Evolutionary conservation across 2,329 filamentous ascomycete species (phyloP).

Genomic region (Aciculosporium take): DNA sequence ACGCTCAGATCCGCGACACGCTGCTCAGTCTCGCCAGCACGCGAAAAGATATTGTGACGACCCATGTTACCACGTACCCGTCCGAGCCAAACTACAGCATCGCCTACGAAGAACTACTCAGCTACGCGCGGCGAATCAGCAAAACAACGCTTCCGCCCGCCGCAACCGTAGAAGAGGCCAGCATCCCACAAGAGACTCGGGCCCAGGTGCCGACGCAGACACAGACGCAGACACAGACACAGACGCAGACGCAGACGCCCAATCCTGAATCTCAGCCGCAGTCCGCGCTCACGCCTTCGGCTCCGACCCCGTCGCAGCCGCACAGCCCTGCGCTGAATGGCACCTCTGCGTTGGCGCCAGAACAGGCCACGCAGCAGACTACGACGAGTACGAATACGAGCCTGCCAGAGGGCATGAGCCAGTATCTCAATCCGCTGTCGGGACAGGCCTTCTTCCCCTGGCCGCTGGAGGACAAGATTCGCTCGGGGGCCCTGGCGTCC

Average conservation of each 20-base stretch:
- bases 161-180: constrained; percentile 27
- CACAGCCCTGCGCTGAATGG: constrained; percentile 23
- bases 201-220: constrained; percentile 7
- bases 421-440: constrained; percentile 40
- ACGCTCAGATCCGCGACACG: constrained; percentile 58
- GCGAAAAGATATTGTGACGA: constrained; percentile 56
- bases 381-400: constrained; percentile 21
- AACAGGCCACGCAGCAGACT: constrained; percentile 21
- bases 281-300: constrained; percentile 18
- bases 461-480: constrained; percentile 58
- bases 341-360: constrained; percentile 14
- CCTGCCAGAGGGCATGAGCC: constrained; percentile 34
- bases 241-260: constrained; percentile 10
- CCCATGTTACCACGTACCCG: constrained; percentile 42
- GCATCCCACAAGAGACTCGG: constrained; percentile 16
- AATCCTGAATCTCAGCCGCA: constrained; percentile 17
- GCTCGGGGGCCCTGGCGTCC: constrained; percentile 50
- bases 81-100: constrained; percentile 39
- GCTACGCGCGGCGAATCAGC: constrained; percentile 66
- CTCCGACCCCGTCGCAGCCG: constrained; percentile 19
- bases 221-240: constrained; percentile 8
- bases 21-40: constrained; percentile 55
- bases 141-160: constrained; percentile 63
- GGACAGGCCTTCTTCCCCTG: constrained; percentile 58
- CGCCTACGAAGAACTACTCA: constrained; percentile 58